Percentiles rank a stretch among this genome's conserved stretches.
phyloP scores from a whole-genome alignment of 306 rosid genomes.

The Cucurbita maxima region DNA sequence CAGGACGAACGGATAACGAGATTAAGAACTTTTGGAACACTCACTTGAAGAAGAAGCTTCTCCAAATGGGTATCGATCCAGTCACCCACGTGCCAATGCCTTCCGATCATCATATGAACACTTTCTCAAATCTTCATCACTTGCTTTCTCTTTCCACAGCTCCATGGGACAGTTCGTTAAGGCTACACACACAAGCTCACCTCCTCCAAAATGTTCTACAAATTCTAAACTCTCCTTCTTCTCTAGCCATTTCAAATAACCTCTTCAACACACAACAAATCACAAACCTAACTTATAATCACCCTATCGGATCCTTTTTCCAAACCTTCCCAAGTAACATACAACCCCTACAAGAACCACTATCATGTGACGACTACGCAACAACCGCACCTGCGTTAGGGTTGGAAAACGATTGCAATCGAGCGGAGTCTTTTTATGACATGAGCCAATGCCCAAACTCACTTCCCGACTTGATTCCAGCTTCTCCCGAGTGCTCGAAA shows the following conservation, averaged over 20 bases:
- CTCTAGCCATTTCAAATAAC: conserved; percentile 11
- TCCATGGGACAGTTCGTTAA: conserved; percentile 18
- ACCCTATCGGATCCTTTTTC: neutral
- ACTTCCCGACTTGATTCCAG: conserved; percentile 33
- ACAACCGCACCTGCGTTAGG: neutral
- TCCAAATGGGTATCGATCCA: conserved; percentile 70
- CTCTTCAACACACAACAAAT: conserved; percentile 17
- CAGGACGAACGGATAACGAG: conserved; percentile 76
- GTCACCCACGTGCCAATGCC: conserved; percentile 48
- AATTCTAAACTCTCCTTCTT: conserved; percentile 12
- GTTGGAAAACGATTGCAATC: neutral
- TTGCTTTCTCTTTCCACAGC: conserved; percentile 26
- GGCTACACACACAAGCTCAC: conserved; percentile 30
- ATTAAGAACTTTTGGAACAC: conserved; percentile 85
- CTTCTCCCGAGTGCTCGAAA: conserved; percentile 21
- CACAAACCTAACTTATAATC: neutral
- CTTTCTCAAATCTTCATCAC: conserved; percentile 35
- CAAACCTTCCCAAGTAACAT: neutral
- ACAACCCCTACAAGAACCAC: neutral
- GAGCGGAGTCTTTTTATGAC: neutral
- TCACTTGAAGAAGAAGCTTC: conserved; percentile 53
- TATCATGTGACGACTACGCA: neutral
- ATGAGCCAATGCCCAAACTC: conserved; percentile 10
- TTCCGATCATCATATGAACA: conserved; percentile 21
- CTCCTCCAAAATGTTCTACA: conserved; percentile 34